Percentiles rank a stretch among this genome's conserved stretches.
Conservation (phyloP, 305 asterid genomes). For the Solanum hybrid region DNA sequence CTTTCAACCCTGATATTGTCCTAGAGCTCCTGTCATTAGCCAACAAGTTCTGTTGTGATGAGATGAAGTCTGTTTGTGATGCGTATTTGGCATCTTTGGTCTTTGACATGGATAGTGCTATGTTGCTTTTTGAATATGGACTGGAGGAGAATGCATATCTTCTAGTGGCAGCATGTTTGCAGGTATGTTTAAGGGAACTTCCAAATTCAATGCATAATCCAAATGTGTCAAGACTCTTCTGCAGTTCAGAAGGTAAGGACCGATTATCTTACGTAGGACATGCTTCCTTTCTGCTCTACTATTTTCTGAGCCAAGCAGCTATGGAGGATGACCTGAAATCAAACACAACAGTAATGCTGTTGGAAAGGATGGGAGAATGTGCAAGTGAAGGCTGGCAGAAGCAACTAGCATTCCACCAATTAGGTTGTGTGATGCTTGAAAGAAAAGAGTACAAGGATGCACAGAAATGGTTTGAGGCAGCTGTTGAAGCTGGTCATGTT, state of each 20-base stretch:
- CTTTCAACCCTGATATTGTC: slow-evolving; percentile 51
- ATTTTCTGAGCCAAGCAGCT: slow-evolving; percentile 62
- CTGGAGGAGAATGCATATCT: slow-evolving; percentile 77
- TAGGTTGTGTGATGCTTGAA: slow-evolving; percentile 90
- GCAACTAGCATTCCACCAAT: slow-evolving; percentile 71
- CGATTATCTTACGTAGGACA: slow-evolving; percentile 57
- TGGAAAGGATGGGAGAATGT: slow-evolving; percentile 79
- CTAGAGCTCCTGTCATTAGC: slow-evolving; percentile 68
- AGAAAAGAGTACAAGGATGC: slow-evolving; percentile 88
- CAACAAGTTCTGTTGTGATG: slow-evolving; percentile 76
- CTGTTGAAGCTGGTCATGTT: slow-evolving; percentile 60
- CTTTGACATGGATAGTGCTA: slow-evolving; percentile 53
- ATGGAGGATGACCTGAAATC: slow-evolving; percentile 83
- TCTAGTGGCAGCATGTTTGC: slow-evolving; percentile 89
- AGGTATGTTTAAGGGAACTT: slow-evolving; percentile 76
- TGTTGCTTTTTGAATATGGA: slow-evolving; percentile 64
- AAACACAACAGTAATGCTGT: slow-evolving; percentile 66
- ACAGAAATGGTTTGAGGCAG: slow-evolving; percentile 77
- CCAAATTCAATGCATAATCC: slow-evolving; percentile 60
- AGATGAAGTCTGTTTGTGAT: slow-evolving; percentile 77
- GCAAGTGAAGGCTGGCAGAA: slow-evolving; percentile 73
- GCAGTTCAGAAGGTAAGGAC: slow-evolving; percentile 58
- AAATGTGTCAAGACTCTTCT: slow-evolving; percentile 44
- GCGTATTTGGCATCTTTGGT: slow-evolving; percentile 58
- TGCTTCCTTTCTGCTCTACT: slow-evolving; percentile 70